Percentiles rank a stretch among this genome's conserved stretches.
Conservation (phyloP, 345 rosid species). For the Hibiscus tridactylites region DNA sequence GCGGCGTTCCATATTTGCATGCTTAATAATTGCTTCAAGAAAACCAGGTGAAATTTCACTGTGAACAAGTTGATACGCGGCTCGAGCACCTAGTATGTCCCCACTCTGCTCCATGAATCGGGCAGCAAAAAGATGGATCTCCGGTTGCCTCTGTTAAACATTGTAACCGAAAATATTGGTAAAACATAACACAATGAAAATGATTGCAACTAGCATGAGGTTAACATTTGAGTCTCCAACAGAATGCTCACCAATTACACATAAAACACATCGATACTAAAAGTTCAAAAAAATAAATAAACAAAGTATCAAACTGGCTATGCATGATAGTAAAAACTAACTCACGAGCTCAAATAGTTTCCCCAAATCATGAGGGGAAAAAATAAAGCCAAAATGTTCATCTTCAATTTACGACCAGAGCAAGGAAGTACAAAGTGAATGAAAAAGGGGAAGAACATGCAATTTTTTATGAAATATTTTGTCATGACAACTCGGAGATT, state of each 20-base stretch:
- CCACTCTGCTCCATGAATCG: conserved; percentile 81
- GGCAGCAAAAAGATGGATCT: conserved; percentile 87
- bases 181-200: background rate
- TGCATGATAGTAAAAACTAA: background rate
- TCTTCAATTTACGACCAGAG: background rate
- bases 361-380: background rate
- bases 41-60: conserved; percentile 88
- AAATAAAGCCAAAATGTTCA: background rate
- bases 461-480: background rate
- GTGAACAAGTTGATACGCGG: conserved; percentile 81
- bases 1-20: conserved; percentile 92
- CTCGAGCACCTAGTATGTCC: conserved; percentile 77
- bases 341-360: background rate
- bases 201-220: background rate
- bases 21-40: conserved; percentile 88
- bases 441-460: background rate
- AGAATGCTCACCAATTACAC: background rate
- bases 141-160: conserved; percentile 71
- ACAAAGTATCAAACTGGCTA: background rate
- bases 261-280: too few species aligned
- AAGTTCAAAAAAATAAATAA: background rate
- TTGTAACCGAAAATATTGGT: conserved; percentile 7
- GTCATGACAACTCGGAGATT: too few species aligned
- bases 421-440: background rate
- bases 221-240: background rate